Conservation (phyloP, 1,284 basidiomycete species). For the Peniophora sp. region DNA sequence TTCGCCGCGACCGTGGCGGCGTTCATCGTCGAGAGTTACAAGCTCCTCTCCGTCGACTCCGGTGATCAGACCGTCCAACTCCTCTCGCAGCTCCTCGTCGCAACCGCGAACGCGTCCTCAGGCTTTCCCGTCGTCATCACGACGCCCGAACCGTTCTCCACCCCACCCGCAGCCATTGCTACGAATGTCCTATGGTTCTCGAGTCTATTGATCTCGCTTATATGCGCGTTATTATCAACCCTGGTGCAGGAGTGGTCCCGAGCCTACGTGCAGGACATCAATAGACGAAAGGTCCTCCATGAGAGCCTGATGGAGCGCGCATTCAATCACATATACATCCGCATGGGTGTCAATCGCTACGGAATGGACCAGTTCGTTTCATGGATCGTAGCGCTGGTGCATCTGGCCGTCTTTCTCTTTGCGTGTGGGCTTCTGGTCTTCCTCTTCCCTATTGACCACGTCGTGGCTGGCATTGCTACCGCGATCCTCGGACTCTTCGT, state of each 20-base stretch:
- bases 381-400: slow-evolving; percentile 30
- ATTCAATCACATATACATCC: slow-evolving; percentile 17
- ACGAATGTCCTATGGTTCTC: slow-evolving; percentile 31
- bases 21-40: slow-evolving; percentile 36
- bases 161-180: slow-evolving; percentile 15
- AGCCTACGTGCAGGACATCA: slow-evolving; percentile 20
- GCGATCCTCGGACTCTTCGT: slow-evolving; percentile 21
- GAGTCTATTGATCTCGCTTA: slow-evolving; percentile 17
- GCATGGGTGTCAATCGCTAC: slow-evolving; percentile 27
- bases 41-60: slow-evolving; percentile 26
- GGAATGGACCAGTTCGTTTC: slow-evolving; percentile 29
- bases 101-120: slow-evolving; percentile 2
- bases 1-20: slow-evolving; percentile 39
- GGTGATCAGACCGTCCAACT: slow-evolving; percentile 22
- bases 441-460: slow-evolving; percentile 24
- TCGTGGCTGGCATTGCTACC: slow-evolving; percentile 25
- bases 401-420: slow-evolving; percentile 32
- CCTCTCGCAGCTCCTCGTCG: slow-evolving; percentile 21
- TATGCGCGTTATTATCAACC: slow-evolving; percentile 17
- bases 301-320: slow-evolving; percentile 30
- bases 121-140: not conserved
- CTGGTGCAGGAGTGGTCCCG: slow-evolving; percentile 20
- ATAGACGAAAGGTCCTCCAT: slow-evolving; percentile 24
- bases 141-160: not conserved
- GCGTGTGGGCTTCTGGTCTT: slow-evolving; percentile 32